Evolutionary conservation across 495 filamentous ascomycete species (phyloP), one percentile per base, ranked within the genome.

Genomic region (Lophium mytilinum): DNA sequence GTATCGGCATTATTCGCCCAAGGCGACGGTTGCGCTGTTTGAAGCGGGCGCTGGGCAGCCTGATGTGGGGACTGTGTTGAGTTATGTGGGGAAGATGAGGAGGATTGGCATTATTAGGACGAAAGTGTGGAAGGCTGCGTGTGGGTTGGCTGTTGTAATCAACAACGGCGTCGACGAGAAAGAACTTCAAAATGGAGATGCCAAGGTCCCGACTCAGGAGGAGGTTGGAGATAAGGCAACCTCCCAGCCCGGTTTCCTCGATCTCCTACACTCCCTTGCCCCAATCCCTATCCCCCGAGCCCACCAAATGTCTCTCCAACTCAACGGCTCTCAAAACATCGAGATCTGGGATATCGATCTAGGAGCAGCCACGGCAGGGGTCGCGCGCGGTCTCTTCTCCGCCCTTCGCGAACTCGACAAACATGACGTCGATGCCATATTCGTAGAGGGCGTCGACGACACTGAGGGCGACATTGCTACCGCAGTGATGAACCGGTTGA

Each of bases 1-100:
- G 67, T 99, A 99, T 71, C 86, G 90, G 63, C 93, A 99, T 69
- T 99, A 99, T 67, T 94, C 90, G 18, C 93, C 93, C 0, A 87
- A 85, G 66, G 93, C 93, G 14, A 83, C 78, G 34, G 92, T 99
- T 9, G 73, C 96, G 19, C 75, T 99, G 1, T 93, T 87, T 67
- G 88, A 95, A 53, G 52, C 71, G 33, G 74, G 71, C 3, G 73
- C 73, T 0, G 64, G 57, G 18, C 53, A 64, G 2, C 72, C 72
- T 1, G 60, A 66, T 0, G 61, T 73, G 1, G 52, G 68, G 15
- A 67, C 64, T 6, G 42, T 72, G 4, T 18, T 66, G 52, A 60
- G 56, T 46, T 48, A 65, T 18, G 30, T 52, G n/a, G 60, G 61
- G 17, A 57, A 63, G 21, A 57, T 62, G 43, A 53, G 57, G 12